A percentile compares a stretch with the other conserved stretches of the same genome.
Conservation (phyloP, 805 yeast species). For the Candida montana region DNA sequence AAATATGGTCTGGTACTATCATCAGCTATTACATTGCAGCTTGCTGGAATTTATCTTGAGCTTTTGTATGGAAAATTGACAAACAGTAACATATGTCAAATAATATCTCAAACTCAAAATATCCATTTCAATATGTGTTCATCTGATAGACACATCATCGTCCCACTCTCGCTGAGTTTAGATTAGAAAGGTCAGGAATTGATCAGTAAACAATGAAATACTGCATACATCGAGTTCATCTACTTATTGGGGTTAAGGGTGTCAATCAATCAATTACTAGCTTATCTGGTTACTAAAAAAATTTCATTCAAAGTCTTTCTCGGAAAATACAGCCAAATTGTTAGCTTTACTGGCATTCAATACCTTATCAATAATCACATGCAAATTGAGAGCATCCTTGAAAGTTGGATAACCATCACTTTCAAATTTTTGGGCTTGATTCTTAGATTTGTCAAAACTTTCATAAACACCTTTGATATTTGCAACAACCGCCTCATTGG, state of each 20-base stretch:
- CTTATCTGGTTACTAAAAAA: no score
- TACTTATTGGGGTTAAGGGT: no score
- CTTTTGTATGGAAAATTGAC: slow-evolving; percentile 3
- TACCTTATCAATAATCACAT: background rate
- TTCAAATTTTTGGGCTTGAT: background rate
- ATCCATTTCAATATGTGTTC: slow-evolving; percentile 6
- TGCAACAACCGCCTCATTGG: background rate
- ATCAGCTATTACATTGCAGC: background rate
- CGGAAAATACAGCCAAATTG: background rate
- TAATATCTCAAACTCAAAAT: slow-evolving; percentile 1
- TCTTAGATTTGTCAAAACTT: background rate
- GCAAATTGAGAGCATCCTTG: background rate
- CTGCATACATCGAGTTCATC: no score
- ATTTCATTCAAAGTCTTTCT: background rate
- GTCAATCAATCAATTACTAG: no score
- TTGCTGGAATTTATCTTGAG: background rate
- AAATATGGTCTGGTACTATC: background rate
- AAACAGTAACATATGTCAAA: slow-evolving; percentile 2
- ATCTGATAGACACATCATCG: slow-evolving; percentile 5
- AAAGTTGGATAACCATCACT: background rate
- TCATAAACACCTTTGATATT: background rate
- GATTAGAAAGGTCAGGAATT: no score
- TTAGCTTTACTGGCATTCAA: background rate
- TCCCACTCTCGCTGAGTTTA: no score
- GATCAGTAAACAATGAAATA: no score